A percentile compares a stretch with the other conserved stretches of the same genome.
Conservation (phyloP, 2,329 filamentous ascomycete genomes). For the Chrysoporthe deuterocubensis region DNA sequence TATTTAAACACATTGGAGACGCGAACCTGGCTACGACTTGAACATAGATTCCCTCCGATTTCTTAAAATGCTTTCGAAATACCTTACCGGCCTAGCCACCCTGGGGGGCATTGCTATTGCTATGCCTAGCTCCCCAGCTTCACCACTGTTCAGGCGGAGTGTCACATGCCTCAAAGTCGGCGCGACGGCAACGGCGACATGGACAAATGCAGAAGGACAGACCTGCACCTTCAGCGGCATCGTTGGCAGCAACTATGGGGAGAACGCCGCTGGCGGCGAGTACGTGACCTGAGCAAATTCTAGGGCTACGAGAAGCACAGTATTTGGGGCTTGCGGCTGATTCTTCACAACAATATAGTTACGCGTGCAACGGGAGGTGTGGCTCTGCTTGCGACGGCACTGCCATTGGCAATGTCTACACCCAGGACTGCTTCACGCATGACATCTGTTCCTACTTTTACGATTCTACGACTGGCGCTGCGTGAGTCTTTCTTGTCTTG, state of each 20-base stretch:
- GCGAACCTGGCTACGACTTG: neutral
- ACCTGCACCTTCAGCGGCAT: conserved; percentile 48
- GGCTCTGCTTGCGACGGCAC: conserved; percentile 50
- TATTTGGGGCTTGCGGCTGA: neutral
- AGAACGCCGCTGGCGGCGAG: conserved; percentile 48
- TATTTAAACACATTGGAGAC: neutral
- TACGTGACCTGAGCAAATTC: conserved; percentile 34
- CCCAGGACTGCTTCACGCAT: conserved; percentile 55
- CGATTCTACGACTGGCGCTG: conserved; percentile 50
- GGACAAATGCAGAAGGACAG: conserved; percentile 49
- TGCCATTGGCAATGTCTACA: conserved; percentile 52
- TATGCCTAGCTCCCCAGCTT: conserved; percentile 12
- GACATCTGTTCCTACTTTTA: conserved; percentile 57
- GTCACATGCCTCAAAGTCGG: conserved; percentile 46
- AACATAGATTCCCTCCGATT: neutral
- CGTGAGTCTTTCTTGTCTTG: conserved; percentile 37
- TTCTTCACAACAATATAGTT: conserved; percentile 38
- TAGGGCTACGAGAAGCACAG: neutral
- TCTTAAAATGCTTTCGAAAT: neutral
- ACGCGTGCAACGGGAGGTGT: conserved; percentile 54
- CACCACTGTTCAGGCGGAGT: conserved; percentile 32
- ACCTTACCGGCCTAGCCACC: conserved; percentile 4
- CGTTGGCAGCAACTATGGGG: conserved; percentile 54
- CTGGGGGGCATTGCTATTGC: conserved; percentile 2
- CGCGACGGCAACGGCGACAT: conserved; percentile 48